Conservation (phyloP, 495 filamentous ascomycete genomes). For the Apodospora peruviana region DNA sequence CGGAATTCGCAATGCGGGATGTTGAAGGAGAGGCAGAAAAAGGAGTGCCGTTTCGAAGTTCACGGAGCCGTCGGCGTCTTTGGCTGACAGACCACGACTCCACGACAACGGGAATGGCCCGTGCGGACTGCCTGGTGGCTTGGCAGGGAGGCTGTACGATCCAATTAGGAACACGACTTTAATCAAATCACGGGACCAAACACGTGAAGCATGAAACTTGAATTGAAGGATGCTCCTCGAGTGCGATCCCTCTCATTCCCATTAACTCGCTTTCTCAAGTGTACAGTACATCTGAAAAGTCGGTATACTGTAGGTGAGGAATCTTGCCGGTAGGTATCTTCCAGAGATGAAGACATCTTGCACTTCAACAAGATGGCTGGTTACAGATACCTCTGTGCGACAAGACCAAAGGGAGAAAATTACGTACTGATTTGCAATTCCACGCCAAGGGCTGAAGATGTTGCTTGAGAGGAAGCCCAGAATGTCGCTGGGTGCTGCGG, state of each 20-base stretch:
- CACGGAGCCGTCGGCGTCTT: conserved; percentile 24
- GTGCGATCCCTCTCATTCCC: no score
- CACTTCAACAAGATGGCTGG: no score
- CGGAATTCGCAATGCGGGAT: conserved; percentile 1
- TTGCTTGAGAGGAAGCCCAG: conserved; percentile 8
- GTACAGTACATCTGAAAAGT: no score
- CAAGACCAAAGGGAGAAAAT: no score
- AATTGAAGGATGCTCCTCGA: no score
- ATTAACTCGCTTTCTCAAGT: no score
- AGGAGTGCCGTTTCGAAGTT: conserved; percentile 19
- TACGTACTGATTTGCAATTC: not conserved
- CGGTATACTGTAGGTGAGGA: no score
- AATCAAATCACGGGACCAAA: not conserved
- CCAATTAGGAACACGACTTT: conserved; percentile 1
- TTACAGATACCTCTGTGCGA: no score
- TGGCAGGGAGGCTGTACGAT: conserved; percentile 22
- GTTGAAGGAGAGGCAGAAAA: conserved; percentile 4
- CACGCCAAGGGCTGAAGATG: conserved; percentile 8
- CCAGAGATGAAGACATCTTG: no score
- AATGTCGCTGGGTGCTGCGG: conserved; percentile 1
- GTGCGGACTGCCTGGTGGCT: conserved; percentile 16
- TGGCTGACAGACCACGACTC: not conserved
- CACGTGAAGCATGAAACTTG: conserved; percentile 3
- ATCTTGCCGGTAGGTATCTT: no score
- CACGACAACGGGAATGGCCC: conserved; percentile 10